Percentiles rank a stretch among this genome's conserved stretches.
Conservation (phyloP, 1,284 basidiomycete species). For the Chondrostereum purpureum region DNA sequence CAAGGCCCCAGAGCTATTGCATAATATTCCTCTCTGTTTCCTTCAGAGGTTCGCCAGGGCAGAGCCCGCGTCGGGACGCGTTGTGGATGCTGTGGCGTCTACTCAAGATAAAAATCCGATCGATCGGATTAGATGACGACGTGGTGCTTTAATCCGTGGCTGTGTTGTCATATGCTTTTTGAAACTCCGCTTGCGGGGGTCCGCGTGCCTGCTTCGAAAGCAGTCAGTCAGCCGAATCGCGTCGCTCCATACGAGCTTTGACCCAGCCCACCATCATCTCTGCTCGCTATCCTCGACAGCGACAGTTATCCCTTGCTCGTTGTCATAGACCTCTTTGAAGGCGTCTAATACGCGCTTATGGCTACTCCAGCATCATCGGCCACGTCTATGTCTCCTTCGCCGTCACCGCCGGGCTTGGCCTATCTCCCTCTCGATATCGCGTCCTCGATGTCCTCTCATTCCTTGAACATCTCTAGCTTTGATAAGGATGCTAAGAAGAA, state of each 20-base stretch:
- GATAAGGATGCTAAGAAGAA: slow-evolving; percentile 54
- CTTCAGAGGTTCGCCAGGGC: too few relatives aligned
- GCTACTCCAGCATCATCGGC: slow-evolving; percentile 70
- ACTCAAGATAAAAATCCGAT: too few relatives aligned
- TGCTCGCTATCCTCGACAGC: neutral
- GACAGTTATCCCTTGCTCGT: neutral
- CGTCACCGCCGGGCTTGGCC: slow-evolving; percentile 63
- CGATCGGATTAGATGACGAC: too few relatives aligned
- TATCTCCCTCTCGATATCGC: slow-evolving; percentile 32
- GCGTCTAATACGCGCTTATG: slow-evolving; percentile 48
- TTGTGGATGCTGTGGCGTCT: too few relatives aligned
- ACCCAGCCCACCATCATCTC: neutral
- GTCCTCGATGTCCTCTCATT: slow-evolving; percentile 29
- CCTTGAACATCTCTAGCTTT: slow-evolving; percentile 30
- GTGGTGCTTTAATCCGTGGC: too few relatives aligned
- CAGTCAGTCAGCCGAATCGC: neutral
- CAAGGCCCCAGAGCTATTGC: too few relatives aligned
- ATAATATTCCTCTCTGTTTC: too few relatives aligned
- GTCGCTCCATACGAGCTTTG: neutral
- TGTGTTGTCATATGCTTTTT: neutral
- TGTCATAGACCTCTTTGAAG: neutral
- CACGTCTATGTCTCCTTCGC: slow-evolving; percentile 45
- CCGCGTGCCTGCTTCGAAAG: neutral
- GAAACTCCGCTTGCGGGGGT: neutral
- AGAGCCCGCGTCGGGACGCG: too few relatives aligned